phyloP scores from a whole-genome alignment of 1,139 yeast species.

The Yamadazyma sp. region DNA sequence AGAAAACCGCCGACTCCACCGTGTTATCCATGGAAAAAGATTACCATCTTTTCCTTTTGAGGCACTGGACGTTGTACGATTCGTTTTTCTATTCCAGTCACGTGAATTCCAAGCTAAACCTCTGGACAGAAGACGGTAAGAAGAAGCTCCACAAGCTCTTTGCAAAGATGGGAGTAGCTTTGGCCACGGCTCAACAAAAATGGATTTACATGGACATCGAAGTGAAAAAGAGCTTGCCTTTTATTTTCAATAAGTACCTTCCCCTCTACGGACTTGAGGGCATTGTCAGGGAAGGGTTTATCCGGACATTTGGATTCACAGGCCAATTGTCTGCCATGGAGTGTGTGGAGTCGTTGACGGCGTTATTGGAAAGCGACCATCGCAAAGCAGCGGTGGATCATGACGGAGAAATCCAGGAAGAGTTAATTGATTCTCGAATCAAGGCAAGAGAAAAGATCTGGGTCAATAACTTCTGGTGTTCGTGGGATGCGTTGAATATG shows the following conservation, averaged over 20 bases:
- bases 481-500: constrained; percentile 85
- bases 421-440: constrained; percentile 43
- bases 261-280: constrained; percentile 82
- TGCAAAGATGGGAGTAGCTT: constrained; percentile 94
- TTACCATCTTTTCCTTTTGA: constrained; percentile 77
- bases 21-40: constrained; percentile 74
- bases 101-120: constrained; percentile 79
- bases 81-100: constrained; percentile 87
- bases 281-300: constrained; percentile 80
- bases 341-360: constrained; percentile 84
- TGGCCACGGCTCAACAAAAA: constrained; percentile 83
- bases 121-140: constrained; percentile 93
- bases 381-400: constrained; percentile 17
- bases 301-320: constrained; percentile 80
- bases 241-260: constrained; percentile 67
- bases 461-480: constrained; percentile 89
- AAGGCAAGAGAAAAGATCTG: constrained; percentile 64
- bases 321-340: constrained; percentile 92
- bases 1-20: constrained; percentile 63
- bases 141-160: constrained; percentile 85
- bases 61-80: constrained; percentile 94
- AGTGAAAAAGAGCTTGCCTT: constrained; percentile 70
- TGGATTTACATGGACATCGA: constrained; percentile 90
- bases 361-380: constrained; percentile 71
- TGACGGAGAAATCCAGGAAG: constrained; percentile 25